Percentiles rank a stretch among this genome's conserved stretches.
phyloP scores from a whole-genome alignment of 805 yeast species.

The Ogataea corticis region DNA sequence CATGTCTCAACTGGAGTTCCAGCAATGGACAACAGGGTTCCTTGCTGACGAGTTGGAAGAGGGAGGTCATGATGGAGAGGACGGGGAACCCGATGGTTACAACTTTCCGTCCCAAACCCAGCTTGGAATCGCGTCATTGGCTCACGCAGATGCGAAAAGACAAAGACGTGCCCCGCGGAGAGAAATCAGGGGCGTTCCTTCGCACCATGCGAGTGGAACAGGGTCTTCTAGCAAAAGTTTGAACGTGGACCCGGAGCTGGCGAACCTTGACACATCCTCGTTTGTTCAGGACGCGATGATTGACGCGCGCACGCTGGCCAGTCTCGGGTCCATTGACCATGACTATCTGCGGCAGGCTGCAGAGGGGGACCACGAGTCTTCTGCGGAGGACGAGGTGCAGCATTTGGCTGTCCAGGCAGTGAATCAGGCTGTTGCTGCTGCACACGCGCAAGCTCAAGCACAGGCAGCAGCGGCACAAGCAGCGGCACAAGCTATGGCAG shows the following conservation, averaged over 20 bases:
- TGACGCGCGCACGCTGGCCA: conserved; percentile 65
- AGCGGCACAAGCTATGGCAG: conserved; percentile 15
- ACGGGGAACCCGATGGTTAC: conserved; percentile 15
- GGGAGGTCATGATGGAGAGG: conserved; percentile 24
- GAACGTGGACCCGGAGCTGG: conserved; percentile 60
- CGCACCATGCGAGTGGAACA: not conserved
- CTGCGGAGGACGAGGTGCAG: conserved; percentile 31
- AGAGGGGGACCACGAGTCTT: conserved; percentile 20
- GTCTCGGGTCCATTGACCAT: conserved; percentile 36
- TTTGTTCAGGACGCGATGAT: conserved; percentile 70
- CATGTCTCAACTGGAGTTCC: conserved; percentile 47
- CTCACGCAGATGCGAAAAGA: conserved; percentile 11
- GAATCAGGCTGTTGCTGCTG: conserved; percentile 25
- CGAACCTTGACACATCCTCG: conserved; percentile 45
- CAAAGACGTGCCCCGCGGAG: conserved; percentile 12
- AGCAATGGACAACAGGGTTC: conserved; percentile 54
- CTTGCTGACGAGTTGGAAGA: conserved; percentile 43
- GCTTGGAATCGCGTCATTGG: conserved; percentile 17
- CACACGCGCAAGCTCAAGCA: conserved; percentile 25
- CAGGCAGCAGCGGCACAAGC: conserved; percentile 27
- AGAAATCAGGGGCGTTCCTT: conserved; percentile 1
- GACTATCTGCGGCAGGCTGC: conserved; percentile 32
- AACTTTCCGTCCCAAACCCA: conserved; percentile 15
- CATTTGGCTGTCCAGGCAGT: conserved; percentile 35
- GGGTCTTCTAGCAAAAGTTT: conserved; percentile 18